phyloP scores from a whole-genome alignment of 495 filamentous ascomycete genomes.

The Penicillium goetzii region DNA sequence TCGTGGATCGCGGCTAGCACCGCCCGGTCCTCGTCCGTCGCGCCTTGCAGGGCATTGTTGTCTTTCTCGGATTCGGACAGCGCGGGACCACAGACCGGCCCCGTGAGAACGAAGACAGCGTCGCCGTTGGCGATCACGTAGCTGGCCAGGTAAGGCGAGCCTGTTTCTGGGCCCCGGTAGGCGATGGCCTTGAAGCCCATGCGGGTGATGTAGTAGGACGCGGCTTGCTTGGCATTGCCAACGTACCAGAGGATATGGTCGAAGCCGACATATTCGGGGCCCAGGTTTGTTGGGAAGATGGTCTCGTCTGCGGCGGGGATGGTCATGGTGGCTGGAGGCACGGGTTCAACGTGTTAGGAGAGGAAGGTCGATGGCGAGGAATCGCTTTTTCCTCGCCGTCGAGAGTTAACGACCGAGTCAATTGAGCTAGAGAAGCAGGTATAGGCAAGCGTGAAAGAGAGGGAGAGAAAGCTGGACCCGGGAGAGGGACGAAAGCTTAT shows the following conservation, averaged over 20 bases:
- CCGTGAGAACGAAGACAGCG: conserved; percentile 75
- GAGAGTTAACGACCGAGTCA: neutral
- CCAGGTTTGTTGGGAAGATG: conserved; percentile 30
- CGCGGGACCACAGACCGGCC: conserved; percentile 61
- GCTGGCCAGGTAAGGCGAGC: conserved; percentile 68
- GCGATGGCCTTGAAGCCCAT: conserved; percentile 75
- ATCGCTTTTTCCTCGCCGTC: neutral
- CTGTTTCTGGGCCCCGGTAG: conserved; percentile 79
- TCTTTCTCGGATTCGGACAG: conserved; percentile 27
- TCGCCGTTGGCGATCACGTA: conserved; percentile 72
- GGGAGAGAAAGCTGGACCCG: neutral
- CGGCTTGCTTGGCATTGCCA: conserved; percentile 83
- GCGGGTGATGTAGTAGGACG: conserved; percentile 74
- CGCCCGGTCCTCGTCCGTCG: conserved; percentile 43
- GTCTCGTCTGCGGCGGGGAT: conserved; percentile 18
- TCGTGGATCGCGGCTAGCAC: conserved; percentile 65
- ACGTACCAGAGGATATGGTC: conserved; percentile 86
- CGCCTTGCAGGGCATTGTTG: conserved; percentile 10
- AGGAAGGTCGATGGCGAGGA: neutral
- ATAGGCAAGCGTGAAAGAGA: neutral
- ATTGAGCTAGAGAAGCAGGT: neutral
- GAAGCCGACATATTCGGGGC: conserved; percentile 65
- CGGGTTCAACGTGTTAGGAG: neutral
- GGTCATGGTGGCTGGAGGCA: conserved; percentile 14
- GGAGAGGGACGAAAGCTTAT: neutral